Conservation (phyloP, 257 asterid genomes). For the Anisodus tanguticus region DNA sequence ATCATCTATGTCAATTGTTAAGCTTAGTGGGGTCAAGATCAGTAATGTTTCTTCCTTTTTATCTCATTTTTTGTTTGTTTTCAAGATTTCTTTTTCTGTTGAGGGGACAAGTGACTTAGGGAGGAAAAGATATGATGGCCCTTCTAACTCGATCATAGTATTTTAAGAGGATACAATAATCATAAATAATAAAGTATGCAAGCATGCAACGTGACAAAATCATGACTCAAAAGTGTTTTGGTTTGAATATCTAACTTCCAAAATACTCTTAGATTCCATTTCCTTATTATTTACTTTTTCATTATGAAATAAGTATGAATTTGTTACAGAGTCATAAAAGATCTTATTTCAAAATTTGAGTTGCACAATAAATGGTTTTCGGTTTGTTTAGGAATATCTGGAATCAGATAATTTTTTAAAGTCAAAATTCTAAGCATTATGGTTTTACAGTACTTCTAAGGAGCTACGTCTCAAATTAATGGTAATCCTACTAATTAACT, state of each 20-base stretch:
- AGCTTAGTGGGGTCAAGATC: background rate
- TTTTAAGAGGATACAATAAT: background rate
- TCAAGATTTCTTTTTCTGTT: too few relatives aligned
- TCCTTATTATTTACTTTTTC: background rate
- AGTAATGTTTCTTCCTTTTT: background rate
- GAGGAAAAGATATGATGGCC: background rate
- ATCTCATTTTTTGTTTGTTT: too few relatives aligned
- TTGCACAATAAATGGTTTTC: background rate
- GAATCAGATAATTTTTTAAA: background rate
- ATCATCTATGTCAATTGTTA: background rate
- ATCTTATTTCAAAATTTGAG: background rate
- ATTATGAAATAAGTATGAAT: background rate
- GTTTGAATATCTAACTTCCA: background rate
- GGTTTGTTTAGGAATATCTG: background rate
- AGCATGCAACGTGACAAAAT: constrained; percentile 12
- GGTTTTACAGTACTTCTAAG: background rate
- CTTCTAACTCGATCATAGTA: background rate
- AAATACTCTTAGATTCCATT: background rate
- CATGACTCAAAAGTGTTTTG: background rate
- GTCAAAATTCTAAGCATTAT: background rate
- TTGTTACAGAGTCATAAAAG: background rate
- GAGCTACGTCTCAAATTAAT: too few relatives aligned
- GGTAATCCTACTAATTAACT: too few relatives aligned
- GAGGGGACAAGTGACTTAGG: background rate
- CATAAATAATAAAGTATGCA: background rate